A percentile compares a stretch with the other conserved stretches of the same genome.
phyloP scores from a whole-genome alignment of 1,139 yeast species.

The Candida mesenterica region DNA sequence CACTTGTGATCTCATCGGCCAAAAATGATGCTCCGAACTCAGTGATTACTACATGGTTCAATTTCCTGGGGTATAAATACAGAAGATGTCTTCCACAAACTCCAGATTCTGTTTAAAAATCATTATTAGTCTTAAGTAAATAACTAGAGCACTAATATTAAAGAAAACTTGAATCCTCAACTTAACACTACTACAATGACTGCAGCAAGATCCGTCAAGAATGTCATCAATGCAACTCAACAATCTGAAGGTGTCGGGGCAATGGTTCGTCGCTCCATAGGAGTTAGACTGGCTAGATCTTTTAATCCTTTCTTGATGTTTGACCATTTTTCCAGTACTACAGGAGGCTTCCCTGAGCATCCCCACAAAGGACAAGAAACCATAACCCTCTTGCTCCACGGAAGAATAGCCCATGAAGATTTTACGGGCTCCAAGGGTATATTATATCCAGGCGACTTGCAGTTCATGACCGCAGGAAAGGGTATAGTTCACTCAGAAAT shows the following conservation, averaged over 20 bases:
- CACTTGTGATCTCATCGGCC: not conserved
- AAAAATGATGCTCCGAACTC: too few species aligned
- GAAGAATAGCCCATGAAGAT: constrained; percentile 86
- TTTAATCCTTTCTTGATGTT: constrained; percentile 72
- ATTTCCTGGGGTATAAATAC: too few species aligned
- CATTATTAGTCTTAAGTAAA: too few species aligned
- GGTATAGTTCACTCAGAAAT: constrained; percentile 87
- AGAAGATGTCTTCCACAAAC: too few species aligned
- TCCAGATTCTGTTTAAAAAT: too few species aligned
- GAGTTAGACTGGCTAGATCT: constrained; percentile 62
- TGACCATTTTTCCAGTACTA: constrained; percentile 61
- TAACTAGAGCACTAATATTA: too few species aligned
- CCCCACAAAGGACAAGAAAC: constrained; percentile 94
- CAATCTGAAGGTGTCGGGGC: constrained; percentile 91
- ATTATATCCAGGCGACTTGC: constrained; percentile 80
- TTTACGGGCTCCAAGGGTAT: constrained; percentile 82
- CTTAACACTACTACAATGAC: too few species aligned
- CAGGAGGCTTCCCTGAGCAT: constrained; percentile 84
- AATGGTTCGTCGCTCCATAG: constrained; percentile 77
- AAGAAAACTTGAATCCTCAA: too few species aligned
- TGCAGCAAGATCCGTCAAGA: constrained; percentile 50
- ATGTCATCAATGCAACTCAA: constrained; percentile 63
- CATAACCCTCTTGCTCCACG: constrained; percentile 68
- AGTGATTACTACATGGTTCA: too few species aligned
- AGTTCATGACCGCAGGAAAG: constrained; percentile 92